Percentiles rank a stretch among this genome's conserved stretches.
Evolutionary conservation across 768 basidiomycete species (phyloP).

Genomic region (Lentinula edodes): DNA sequence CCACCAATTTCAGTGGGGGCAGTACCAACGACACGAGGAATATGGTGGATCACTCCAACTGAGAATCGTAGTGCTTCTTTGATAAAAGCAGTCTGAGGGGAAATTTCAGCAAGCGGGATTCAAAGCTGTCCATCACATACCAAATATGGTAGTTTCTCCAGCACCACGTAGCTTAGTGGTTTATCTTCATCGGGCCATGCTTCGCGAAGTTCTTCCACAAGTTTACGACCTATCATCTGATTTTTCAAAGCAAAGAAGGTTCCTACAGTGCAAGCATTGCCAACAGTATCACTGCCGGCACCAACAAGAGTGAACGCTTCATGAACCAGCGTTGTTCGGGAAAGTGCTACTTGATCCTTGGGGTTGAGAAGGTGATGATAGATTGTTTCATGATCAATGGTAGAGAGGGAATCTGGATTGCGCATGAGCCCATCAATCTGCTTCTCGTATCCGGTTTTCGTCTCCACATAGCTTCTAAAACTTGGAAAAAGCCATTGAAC

Average conservation of each 20-base stretch:
- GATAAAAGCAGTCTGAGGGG: conserved; percentile 37
- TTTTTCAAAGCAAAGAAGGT: conserved; percentile 21
- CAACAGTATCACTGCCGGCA: conserved; percentile 29
- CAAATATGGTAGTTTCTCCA: conserved; percentile 34
- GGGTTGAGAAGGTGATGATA: conserved; percentile 21
- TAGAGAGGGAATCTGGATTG: conserved; percentile 10
- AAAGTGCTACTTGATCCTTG: neutral
- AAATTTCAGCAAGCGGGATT: conserved; percentile 12
- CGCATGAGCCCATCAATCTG: conserved; percentile 15
- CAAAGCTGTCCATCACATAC: conserved; percentile 15
- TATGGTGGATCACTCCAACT: conserved; percentile 31
- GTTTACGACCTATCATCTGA: conserved; percentile 10
- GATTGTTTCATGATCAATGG: conserved; percentile 20
- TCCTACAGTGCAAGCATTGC: conserved; percentile 21
- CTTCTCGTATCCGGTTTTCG: conserved; percentile 10
- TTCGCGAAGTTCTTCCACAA: conserved; percentile 22
- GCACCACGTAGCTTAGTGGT: conserved; percentile 17
- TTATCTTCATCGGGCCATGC: conserved; percentile 30
- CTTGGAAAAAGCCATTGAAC: conserved; percentile 1
- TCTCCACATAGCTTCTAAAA: conserved; percentile 5
- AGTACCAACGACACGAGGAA: conserved; percentile 34
- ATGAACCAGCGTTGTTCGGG: conserved; percentile 14
- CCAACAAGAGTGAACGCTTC: conserved; percentile 19
- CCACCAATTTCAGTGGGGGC: conserved; percentile 28
- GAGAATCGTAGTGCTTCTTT: conserved; percentile 40